These are phyloP conservation scores for Dioszegia aurantiaca DNA, from an alignment of 768 basidiomycete genomes.

Conservation along the genomic window DNA sequence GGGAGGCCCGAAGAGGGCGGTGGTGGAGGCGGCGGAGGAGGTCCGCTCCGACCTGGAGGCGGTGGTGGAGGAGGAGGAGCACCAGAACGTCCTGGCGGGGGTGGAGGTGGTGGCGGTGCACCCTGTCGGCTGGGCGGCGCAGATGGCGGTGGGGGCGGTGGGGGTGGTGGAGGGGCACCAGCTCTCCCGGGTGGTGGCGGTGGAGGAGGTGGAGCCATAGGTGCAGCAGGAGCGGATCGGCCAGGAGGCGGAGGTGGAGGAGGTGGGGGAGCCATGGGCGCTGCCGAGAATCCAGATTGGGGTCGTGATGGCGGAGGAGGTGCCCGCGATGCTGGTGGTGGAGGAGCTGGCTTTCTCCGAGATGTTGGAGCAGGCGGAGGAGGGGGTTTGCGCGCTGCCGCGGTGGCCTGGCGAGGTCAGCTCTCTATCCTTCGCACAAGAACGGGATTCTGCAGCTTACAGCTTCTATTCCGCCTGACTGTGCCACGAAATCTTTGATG, in stretches of 20 bases:
- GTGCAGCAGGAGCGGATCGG: constrained; percentile 42
- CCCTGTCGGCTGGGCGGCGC: constrained; percentile 40
- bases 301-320: constrained; percentile 26
- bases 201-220: constrained; percentile 56
- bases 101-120: constrained; percentile 39
- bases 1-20: constrained; percentile 54
- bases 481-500: constrained; percentile 77
- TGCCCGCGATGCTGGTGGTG: constrained; percentile 52
- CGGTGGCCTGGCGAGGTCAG: constrained; percentile 23
- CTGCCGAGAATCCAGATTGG: constrained; percentile 30
- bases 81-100: constrained; percentile 25
- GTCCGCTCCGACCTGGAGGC: constrained; percentile 23
- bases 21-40: constrained; percentile 44
- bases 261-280: constrained; percentile 51
- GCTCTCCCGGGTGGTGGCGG: constrained; percentile 36
- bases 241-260: constrained; percentile 49
- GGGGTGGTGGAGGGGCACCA: constrained; percentile 27
- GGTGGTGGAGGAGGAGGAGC: constrained; percentile 40
- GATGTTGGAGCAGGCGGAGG: constrained; percentile 60
- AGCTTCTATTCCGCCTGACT: constrained; percentile 53
- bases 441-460: constrained; percentile 28
- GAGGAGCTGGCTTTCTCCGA: constrained; percentile 51
- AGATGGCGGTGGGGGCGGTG: constrained; percentile 46
- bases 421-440: not conserved
- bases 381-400: constrained; percentile 52